Base-by-base conservation (phyloP, 495 filamentous ascomycete species). In the Annulohypoxylon bovei region DNA sequence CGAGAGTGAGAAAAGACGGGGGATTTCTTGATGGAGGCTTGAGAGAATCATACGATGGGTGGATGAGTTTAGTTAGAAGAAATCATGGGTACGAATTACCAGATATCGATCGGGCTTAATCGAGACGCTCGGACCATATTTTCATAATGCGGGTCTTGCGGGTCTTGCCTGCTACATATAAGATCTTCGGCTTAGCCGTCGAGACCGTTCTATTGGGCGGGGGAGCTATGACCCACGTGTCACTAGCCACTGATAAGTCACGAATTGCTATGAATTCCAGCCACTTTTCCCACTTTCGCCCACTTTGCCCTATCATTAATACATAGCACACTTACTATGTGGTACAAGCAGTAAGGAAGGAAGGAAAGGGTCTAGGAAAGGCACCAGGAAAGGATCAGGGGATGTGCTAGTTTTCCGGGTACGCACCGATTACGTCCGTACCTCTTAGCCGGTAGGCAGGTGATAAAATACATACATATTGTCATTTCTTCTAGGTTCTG, bases 101-200 rank as follows among this genome's bases (percentile, higher is more conserved):
- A 68, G 25, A 61, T 60, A 62, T 53, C 62, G 68, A 75, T 75
- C 71, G 69, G 75, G 63, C 62, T 72, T 50, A 68, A 68, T 72
- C 65, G 52, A 49, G 53, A 39, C 40, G 42, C 65, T 72, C 52
- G 64, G 58, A 55, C 42, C 63, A 58, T 30, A 8, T 23, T 28
- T 27, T 25, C 22, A 50, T 28, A 50, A n/a, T 53, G 44, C 28
- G 58, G 35, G 3, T 18, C 35, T 27, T 46, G 53, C 35, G 53
- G 22, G 5, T 33, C 35, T 12, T 55, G 12, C 59, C 50, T 53
- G 16, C 53, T 28, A 18, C 22, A 53, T 40, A 54, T 35, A 28
- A 61, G 62, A 66, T 71, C 68, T 62, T 65, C 61, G 60, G 52
- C 60, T 53, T 39, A 54, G 23, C 54, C 54, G 52, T 63, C 57